Evolutionary conservation across 2,329 filamentous ascomycete species (phyloP), one percentile per base, ranked within the genome.

Genomic region (Aspergillus ustus): DNA sequence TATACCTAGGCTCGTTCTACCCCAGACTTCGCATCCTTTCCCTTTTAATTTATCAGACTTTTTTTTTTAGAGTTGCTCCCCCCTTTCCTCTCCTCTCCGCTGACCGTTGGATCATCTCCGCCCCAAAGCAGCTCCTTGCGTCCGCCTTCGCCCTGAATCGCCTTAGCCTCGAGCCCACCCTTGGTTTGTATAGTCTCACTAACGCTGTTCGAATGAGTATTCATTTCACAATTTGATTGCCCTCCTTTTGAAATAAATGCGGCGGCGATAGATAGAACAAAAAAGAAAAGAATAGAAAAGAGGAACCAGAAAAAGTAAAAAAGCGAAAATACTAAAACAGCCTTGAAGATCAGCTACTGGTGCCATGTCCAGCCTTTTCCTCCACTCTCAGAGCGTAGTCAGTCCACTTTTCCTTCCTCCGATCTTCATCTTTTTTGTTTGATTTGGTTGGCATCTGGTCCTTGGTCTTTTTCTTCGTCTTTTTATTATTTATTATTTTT

Each of bases 21-120:
- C 63, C 63, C 63, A 56, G 63, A 66, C 59, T 62, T 45, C 54
- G 43, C 34, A 51, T 67, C 56, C 43, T 55, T 50, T 58, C 37
- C 43, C 52, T 61, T 50, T 28, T 57, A 40, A 52, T 49, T 57
- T 52, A 40, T 52, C 46, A 37, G 37, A 56, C 52, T 50, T 57
- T 53, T 50, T 53, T 50, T 53, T 54, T 57, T 50, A 29, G 20
- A 43, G 31, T 50, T 54, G n/a, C 57, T 52, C 53, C 59, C 60
- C 56, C 57, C 48, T 59, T 49, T 62, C 57, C 52, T 48, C 61
- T 63, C 62, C 57, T 67, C 63, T 66, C 66, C 66, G 66, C 66
- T 59, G 61, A 57, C 65, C 66, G 66, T 68, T 68, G 66, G 60
- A 66, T 62, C 61, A 57, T 64, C 66, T 67, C 66, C 66, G 66